phyloP scores from a whole-genome alignment of 2,329 filamentous ascomycete genomes.

The Beauveria bassiana region DNA sequence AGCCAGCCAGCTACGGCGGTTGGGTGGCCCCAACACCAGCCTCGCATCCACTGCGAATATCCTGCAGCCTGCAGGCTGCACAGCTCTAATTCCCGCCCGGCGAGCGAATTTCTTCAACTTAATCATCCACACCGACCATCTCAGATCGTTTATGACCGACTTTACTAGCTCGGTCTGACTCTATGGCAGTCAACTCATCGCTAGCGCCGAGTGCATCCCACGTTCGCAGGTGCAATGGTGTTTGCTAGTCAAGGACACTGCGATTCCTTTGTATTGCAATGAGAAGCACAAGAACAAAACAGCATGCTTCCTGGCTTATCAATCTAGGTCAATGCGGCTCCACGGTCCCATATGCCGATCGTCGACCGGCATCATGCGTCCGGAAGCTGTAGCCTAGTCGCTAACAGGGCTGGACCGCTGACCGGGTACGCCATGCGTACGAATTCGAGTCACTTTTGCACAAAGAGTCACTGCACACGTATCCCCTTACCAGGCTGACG shows the following conservation, averaged over 20 bases:
- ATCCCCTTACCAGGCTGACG: slow-evolving; percentile 4
- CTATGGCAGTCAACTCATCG: neutral
- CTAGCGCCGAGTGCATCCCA: neutral
- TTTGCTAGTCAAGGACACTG: neutral
- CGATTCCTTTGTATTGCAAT: neutral
- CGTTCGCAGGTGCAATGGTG: neutral
- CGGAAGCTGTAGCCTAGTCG: slow-evolving; percentile 3
- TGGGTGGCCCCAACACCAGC: no score
- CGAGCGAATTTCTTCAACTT: neutral
- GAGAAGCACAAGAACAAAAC: neutral
- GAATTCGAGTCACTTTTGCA: slow-evolving; percentile 1
- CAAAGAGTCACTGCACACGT: slow-evolving; percentile 8
- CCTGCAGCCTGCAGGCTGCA: neutral
- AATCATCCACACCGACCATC: neutral
- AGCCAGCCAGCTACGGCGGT: no score
- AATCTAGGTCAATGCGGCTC: neutral
- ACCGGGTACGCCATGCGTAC: slow-evolving; percentile 11
- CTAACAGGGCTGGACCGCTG: neutral
- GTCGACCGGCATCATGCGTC: neutral
- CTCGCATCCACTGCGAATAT: neutral
- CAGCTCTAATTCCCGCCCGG: neutral
- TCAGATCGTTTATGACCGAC: neutral
- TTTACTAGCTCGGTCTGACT: slow-evolving; percentile 5
- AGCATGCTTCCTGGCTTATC: neutral
- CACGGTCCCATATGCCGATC: neutral